Conservation (phyloP, 768 basidiomycete species). For the Cytidiella melzeri region DNA sequence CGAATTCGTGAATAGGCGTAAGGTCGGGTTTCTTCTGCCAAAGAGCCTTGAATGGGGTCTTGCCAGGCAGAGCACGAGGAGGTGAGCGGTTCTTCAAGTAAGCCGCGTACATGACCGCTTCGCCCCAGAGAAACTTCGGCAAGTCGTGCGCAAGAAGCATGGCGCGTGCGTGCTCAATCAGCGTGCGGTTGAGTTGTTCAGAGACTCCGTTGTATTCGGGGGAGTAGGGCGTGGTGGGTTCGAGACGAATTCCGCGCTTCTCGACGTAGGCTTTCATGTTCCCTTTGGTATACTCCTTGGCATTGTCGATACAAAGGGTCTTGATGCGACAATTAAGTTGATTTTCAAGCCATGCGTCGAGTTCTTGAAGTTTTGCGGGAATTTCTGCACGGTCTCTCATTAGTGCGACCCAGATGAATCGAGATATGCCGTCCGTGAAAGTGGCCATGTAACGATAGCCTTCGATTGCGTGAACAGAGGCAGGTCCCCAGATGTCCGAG, state of each 20-base stretch:
- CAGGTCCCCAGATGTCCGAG: constrained; percentile 41
- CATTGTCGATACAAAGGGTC: too few species aligned
- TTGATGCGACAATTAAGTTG: constrained; percentile 30
- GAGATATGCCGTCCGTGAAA: constrained; percentile 27
- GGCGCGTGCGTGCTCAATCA: too few species aligned
- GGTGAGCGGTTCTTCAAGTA: constrained; percentile 21
- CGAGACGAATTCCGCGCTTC: too few species aligned
- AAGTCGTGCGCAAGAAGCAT: too few species aligned
- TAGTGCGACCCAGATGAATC: constrained; percentile 23
- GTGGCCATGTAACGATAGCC: constrained; percentile 17
- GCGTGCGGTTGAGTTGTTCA: too few species aligned
- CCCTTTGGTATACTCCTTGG: constrained; percentile 26
- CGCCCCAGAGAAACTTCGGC: too few species aligned
- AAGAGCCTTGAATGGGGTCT: constrained; percentile 17
- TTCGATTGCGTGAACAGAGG: constrained; percentile 22
- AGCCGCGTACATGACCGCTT: constrained; percentile 15
- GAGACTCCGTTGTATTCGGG: constrained; percentile 22
- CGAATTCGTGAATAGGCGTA: constrained; percentile 12
- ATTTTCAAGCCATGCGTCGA: constrained; percentile 25
- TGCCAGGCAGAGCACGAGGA: too few species aligned
- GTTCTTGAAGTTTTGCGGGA: constrained; percentile 28
- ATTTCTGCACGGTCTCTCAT: constrained; percentile 23
- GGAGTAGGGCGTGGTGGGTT: too few species aligned
- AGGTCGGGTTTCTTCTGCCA: constrained; percentile 13
- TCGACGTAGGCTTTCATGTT: constrained; percentile 31